Conservation (phyloP, 176 grass and related monocot genomes). For the Tillandsia leiboldiana region DNA sequence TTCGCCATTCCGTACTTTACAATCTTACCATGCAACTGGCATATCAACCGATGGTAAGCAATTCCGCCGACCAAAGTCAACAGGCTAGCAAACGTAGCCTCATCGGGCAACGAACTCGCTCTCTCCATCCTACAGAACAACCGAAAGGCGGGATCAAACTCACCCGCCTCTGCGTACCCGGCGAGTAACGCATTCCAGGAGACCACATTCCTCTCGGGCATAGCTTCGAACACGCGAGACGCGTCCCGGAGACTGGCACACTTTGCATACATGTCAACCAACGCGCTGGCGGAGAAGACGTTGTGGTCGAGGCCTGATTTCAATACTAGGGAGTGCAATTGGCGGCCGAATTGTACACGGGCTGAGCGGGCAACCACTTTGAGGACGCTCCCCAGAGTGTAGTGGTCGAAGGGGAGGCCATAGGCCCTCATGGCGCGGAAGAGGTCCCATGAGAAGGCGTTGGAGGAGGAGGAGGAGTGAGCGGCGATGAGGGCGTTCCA, state of each 20-base stretch:
- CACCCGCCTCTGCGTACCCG: slow-evolving; percentile 11
- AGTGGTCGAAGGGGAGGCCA: slow-evolving; percentile 27
- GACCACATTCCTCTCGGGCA: slow-evolving; percentile 34
- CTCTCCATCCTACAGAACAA: slow-evolving; percentile 37
- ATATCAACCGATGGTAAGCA: slow-evolving; percentile 13
- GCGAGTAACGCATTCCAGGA: slow-evolving; percentile 51
- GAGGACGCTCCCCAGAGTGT: slow-evolving; percentile 39
- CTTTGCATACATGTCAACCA: slow-evolving; percentile 36
- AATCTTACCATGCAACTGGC: slow-evolving; percentile 41
- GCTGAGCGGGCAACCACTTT: slow-evolving; percentile 17
- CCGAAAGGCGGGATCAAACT: not conserved
- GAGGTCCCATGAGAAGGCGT: slow-evolving; percentile 20
- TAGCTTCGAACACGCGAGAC: slow-evolving; percentile 29
- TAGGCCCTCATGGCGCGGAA: slow-evolving; percentile 21
- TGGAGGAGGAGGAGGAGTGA: slow-evolving; percentile 20
- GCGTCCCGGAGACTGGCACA: slow-evolving; percentile 31
- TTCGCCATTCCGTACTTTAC: slow-evolving; percentile 26
- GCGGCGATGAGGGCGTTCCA: slow-evolving; percentile 60
- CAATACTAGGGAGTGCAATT: slow-evolving; percentile 33
- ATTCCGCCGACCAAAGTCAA: slow-evolving; percentile 9
- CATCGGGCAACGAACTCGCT: slow-evolving; percentile 27
- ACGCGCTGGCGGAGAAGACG: slow-evolving; percentile 31
- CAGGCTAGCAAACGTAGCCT: slow-evolving; percentile 39
- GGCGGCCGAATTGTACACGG: slow-evolving; percentile 13
- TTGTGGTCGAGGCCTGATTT: slow-evolving; percentile 24